Base-by-base conservation (phyloP, 2,329 filamentous ascomycete genomes). In the Fusarium sp. region DNA sequence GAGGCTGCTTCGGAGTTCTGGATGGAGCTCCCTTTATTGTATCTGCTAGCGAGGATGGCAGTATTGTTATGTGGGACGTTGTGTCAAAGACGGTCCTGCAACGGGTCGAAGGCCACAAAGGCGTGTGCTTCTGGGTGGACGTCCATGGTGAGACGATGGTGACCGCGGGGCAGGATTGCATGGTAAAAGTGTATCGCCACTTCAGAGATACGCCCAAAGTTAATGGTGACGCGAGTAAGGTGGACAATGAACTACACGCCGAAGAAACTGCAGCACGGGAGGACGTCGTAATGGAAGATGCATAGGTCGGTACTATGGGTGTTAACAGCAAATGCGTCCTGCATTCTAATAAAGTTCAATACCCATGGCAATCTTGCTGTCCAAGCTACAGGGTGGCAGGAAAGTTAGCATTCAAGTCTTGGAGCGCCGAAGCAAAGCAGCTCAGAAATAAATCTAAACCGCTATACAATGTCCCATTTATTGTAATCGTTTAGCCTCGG, bases 61-160 rank as follows among this genome's bases (percentile, higher is more conserved):
- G 89, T 48, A 87, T 97, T 13, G 84, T 97, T 18, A 86, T 97
- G 57, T 99, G 96, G 96, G 94, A 98, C 75, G 93, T 98, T 16
- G 90, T 88, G 65, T 93, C 85, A 76, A 99, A 98, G 80, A 90
- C 92, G 58, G 83, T 97, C 4, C 82, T 98, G 22, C 94, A 98
- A 83, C 83, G 86, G 16, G 81, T 90, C 11, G 76, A 77, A 30
- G 80, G 81, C 3, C 87, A 87, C 40, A 78, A 83, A 34, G 87
- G 86, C 22, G 87, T 90, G 29, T 89, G 88, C 67, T 90, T 90
- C 75, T 91, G 89, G 87, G 89, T 91, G 27, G 89, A 91, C 67
- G 83, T 88, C 6, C 79, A 85, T 68, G 84, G 84, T 20, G 82
- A 85, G 57, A 85, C 83, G 16, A 86, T 90, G 84, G 87, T 84